A percentile compares a stretch with the other conserved stretches of the same genome.
phyloP scores from a whole-genome alignment of 73 alveolate genomes.

The Paramecium octaurelia region DNA sequence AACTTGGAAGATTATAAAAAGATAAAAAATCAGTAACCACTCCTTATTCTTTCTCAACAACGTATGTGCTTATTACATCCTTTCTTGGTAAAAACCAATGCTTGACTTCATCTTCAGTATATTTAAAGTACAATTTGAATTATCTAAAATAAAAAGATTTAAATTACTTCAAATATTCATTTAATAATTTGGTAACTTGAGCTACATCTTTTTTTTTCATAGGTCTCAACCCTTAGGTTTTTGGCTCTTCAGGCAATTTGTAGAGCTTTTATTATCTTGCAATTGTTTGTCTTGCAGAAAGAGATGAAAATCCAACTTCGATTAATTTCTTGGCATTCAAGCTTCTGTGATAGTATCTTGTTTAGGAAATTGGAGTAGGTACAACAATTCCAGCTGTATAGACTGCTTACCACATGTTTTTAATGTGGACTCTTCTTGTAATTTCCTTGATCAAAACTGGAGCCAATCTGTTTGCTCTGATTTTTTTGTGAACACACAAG shows the following conservation, averaged over 20 bases:
- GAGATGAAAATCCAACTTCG: constrained; percentile 81
- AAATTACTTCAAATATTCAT: constrained; percentile 66
- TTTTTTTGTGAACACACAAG: constrained; percentile 96
- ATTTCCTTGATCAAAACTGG: constrained; percentile 96
- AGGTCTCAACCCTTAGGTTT: constrained; percentile 81
- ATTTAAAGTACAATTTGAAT: constrained; percentile 68
- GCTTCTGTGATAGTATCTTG: constrained; percentile 95
- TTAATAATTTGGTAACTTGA: constrained; percentile 72
- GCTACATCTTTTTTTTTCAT: constrained; percentile 89
- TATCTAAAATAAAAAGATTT: background rate
- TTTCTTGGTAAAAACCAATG: constrained; percentile 88
- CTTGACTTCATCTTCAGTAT: constrained; percentile 79
- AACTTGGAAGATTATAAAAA: constrained; percentile 91
- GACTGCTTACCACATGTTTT: constrained; percentile 96
- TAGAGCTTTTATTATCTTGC: constrained; percentile 79
- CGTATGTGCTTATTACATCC: constrained; percentile 87
- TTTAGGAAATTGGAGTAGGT: constrained; percentile 87
- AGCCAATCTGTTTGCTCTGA: constrained; percentile 95
- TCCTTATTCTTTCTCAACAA: constrained; percentile 83
- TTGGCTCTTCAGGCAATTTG: constrained; percentile 87
- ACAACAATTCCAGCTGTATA: constrained; percentile 90
- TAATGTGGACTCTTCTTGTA: constrained; percentile 94
- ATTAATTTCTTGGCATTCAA: constrained; percentile 96
- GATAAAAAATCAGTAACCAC: constrained; percentile 95
- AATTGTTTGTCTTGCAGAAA: constrained; percentile 76